Conservation (phyloP, 192 early-diverging fungal genomes). For the Spizellomyces punctatus region DNA sequence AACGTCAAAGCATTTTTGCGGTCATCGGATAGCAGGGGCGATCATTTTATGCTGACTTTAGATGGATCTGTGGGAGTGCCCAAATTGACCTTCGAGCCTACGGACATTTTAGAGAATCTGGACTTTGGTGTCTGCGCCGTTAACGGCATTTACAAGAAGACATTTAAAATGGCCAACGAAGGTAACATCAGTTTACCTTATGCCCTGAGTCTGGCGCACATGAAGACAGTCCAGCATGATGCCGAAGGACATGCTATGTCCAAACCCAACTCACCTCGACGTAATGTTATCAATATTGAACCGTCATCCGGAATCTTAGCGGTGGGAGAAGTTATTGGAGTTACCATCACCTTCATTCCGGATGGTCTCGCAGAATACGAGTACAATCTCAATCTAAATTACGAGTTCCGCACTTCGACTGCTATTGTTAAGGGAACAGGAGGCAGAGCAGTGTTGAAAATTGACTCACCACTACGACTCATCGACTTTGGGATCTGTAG, state of each 20-base stretch:
- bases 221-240: slow-evolving; percentile 2
- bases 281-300: slow-evolving; percentile 32
- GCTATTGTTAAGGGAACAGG: slow-evolving; percentile 48
- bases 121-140: slow-evolving; percentile 61
- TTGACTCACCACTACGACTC: slow-evolving; percentile 46
- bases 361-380: slow-evolving; percentile 50
- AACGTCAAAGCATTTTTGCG: slow-evolving; percentile 54
- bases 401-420: slow-evolving; percentile 52
- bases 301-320: slow-evolving; percentile 40
- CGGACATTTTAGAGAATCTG: slow-evolving; percentile 37
- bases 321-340: slow-evolving; percentile 45
- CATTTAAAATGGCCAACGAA: slow-evolving; percentile 56
- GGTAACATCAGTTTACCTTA: slow-evolving; percentile 58
- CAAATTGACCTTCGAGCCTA: slow-evolving; percentile 48
- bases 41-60: slow-evolving; percentile 56
- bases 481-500: slow-evolving; percentile 64
- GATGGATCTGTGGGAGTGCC: slow-evolving; percentile 58
- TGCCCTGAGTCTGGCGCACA: slow-evolving; percentile 33
- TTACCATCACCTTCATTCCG: slow-evolving; percentile 51
- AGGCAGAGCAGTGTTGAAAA: slow-evolving; percentile 47
- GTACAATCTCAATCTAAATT: slow-evolving; percentile 48
- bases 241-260: slow-evolving; percentile 4
- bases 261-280: slow-evolving; percentile 6
- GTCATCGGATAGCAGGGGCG: slow-evolving; percentile 59
- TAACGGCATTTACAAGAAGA: slow-evolving; percentile 40